Evolutionary conservation across 805 yeast species (phyloP), one percentile per base, ranked within the genome.

Genomic region (Scheffersomyces ergatensis): DNA sequence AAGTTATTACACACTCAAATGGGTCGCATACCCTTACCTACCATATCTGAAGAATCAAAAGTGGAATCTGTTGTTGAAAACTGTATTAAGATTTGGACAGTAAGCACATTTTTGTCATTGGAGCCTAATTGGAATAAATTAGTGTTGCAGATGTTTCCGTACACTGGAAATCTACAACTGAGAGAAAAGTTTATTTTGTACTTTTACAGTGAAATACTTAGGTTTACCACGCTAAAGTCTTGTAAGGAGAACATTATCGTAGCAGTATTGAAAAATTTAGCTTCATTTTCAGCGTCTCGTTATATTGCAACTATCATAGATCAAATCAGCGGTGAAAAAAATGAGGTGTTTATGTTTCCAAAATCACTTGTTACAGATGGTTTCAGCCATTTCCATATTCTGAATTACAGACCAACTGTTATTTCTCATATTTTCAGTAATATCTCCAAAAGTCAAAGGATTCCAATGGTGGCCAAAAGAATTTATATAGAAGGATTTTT

Each of bases 161-260:
- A 67, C 40, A 49, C 65, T 36, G 76, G 76, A 3, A 68, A 68
- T 40, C 39, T 53, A 0, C 49, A 53, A 19, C 70, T 66, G 67
- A 44, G 74, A 44, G 60, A 59, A 6, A 56, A 58, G 39, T 69
- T 63, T 47, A 43, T 53, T 2, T 43, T 65, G 34, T 59, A 47
- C 29, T 51, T 68, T 19, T 61, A 60, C 42, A 34, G 39, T 13
- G 60, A 58, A 32, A 48, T 63, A 11, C 46, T 63, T 29, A 43
- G 50, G 15, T 54, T 46, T 36, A 49, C 58, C 2, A 41, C 40
- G 6, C 38, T 57, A 14, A 43, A 51, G 4, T 48, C 51, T 3
- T 57, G 57, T 34, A 45, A 40, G 27, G 67, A 62, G 32, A 45
- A 43, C 35, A 43, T 63, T 4, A 40, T 55, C 18, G 44, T 44